Conservation (phyloP, 2,329 filamentous ascomycete species). For the Metarhizium sp. region DNA sequence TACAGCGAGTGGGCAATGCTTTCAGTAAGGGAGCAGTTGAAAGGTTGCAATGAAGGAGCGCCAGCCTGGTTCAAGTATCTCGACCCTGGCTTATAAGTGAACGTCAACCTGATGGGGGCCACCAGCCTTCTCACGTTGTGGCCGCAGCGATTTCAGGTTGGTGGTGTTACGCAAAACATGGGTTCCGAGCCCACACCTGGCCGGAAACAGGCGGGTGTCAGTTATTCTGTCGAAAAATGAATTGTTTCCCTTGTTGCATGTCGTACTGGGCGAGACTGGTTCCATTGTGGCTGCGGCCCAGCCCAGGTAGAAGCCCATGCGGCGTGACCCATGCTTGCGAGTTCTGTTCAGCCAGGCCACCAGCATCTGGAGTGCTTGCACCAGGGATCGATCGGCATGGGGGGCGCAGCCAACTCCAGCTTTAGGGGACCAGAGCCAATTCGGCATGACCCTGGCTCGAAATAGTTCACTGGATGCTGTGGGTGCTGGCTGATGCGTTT, state of each 20-base stretch:
- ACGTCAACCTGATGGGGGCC: slow-evolving; percentile 2
- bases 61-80: neutral
- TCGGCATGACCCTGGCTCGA: neutral
- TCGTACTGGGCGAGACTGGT: neutral
- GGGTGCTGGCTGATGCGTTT: neutral
- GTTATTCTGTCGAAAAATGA: neutral
- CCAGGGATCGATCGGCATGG: neutral
- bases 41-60: neutral
- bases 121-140: neutral
- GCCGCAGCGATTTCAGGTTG: neutral
- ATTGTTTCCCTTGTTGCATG: neutral
- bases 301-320: neutral
- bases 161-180: neutral
- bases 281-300: neutral
- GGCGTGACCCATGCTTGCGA: neutral
- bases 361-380: neutral
- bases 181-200: neutral
- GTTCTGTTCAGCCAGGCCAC: neutral
- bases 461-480: neutral
- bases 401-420: neutral
- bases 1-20: neutral
- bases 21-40: neutral
- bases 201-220: slow-evolving; percentile 1
- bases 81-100: neutral
- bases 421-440: neutral